Percentiles rank a stretch among this genome's conserved stretches.
Conservation (phyloP, 140 eudicot genomes). For the Erigeron philadelphicus region DNA sequence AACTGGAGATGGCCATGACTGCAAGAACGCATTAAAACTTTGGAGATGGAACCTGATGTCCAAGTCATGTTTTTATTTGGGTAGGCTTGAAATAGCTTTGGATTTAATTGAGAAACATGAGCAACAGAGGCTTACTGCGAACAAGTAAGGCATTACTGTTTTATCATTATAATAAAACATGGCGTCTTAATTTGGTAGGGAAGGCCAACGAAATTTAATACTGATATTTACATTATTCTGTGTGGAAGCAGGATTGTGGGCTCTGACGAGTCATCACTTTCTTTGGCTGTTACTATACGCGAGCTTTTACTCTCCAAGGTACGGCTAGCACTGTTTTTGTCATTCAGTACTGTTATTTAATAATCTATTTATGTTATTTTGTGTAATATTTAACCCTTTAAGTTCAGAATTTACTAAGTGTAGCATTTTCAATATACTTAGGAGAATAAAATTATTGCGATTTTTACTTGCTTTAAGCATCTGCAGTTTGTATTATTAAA, state of each 20-base stretch:
- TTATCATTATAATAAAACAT: constrained; percentile 9
- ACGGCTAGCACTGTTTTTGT: constrained; percentile 20
- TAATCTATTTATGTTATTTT: background rate
- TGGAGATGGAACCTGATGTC: constrained; percentile 80
- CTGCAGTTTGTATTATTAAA: background rate
- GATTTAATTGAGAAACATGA: constrained; percentile 54
- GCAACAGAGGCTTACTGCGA: constrained; percentile 30
- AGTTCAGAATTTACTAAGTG: background rate
- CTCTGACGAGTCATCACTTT: constrained; percentile 35
- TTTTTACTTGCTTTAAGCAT: background rate
- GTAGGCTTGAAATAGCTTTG: constrained; percentile 80
- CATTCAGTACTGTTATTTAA: background rate
- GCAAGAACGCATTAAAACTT: constrained; percentile 31
- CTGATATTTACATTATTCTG: constrained; percentile 28
- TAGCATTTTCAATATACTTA: too few species aligned
- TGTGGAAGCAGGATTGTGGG: constrained; percentile 24
- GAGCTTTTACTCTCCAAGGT: constrained; percentile 80
- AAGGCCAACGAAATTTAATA: background rate
- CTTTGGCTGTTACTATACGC: constrained; percentile 56
- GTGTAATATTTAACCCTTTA: background rate
- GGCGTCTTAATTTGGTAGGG: constrained; percentile 17
- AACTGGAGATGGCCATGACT: background rate
- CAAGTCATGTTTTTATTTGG: constrained; percentile 65
- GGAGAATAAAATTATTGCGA: background rate
- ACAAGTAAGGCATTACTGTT: constrained; percentile 35